These are phyloP conservation scores for Psilocybe mexicana DNA, from an alignment of 1,284 basidiomycete species.

Conservation along the genomic window DNA sequence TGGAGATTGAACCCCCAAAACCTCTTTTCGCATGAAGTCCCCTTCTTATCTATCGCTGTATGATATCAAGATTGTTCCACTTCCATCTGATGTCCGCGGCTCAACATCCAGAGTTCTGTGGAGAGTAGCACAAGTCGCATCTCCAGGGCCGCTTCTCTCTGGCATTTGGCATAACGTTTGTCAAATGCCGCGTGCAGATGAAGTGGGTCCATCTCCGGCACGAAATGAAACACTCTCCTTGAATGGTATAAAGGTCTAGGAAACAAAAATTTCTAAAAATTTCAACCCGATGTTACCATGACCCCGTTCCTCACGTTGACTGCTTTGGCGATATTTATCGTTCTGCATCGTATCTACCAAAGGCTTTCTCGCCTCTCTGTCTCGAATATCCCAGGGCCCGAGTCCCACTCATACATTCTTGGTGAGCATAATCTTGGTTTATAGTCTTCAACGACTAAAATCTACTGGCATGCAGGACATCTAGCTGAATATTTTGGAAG, in stretches of 20 bases:
- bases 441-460: neutral
- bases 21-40: too few relatives aligned
- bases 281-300: neutral
- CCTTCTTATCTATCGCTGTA: too few relatives aligned
- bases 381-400: slow-evolving; percentile 34
- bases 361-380: slow-evolving; percentile 29
- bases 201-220: too few relatives aligned
- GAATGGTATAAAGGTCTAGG: neutral
- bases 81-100: too few relatives aligned
- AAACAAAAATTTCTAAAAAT: neutral
- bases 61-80: too few relatives aligned
- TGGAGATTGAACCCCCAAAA: too few relatives aligned
- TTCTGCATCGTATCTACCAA: slow-evolving; percentile 23
- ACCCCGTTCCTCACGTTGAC: slow-evolving; percentile 9
- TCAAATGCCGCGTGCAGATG: too few relatives aligned
- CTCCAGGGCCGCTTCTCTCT: too few relatives aligned
- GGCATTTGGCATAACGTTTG: too few relatives aligned
- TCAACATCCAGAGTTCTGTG: too few relatives aligned
- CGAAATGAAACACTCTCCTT: too few relatives aligned
- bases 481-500: slow-evolving; percentile 29
- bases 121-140: too few relatives aligned
- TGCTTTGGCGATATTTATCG: neutral
- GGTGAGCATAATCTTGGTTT: slow-evolving; percentile 21
- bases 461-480: slow-evolving; percentile 27
- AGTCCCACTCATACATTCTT: slow-evolving; percentile 33